Percentiles rank a stretch among this genome's conserved stretches.
These are phyloP conservation scores for Solanum paucissectum DNA, from an alignment of 257 asterid species.

Conservation along the genomic window DNA sequence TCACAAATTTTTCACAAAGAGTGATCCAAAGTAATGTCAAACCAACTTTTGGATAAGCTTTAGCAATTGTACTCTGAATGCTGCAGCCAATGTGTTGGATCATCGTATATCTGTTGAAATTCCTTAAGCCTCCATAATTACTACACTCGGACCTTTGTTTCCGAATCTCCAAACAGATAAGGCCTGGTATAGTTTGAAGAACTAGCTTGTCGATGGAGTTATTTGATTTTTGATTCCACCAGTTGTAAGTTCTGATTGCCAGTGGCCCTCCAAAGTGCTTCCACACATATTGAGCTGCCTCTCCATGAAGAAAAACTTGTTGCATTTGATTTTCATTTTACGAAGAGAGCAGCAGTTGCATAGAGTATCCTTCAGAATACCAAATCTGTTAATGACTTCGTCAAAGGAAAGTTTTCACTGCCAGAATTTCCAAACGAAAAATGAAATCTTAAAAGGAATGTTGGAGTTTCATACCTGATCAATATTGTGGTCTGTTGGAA, in stretches of 20 bases:
- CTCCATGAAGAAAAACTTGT: neutral
- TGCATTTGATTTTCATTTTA: neutral
- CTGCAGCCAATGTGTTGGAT: neutral
- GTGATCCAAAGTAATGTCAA: neutral
- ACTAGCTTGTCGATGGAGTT: neutral
- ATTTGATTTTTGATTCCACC: neutral
- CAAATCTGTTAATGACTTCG: neutral
- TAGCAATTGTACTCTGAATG: neutral
- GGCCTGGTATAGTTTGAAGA: neutral
- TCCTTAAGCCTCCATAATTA: neutral
- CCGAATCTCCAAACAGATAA: neutral
- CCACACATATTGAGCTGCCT: neutral
- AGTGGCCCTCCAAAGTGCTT: neutral
- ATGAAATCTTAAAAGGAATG: neutral
- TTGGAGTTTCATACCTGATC: neutral
- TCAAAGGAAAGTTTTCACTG: neutral
- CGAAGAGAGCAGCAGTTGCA: neutral
- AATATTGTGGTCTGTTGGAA: neutral
- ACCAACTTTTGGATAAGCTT: neutral
- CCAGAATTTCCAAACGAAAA: neutral
- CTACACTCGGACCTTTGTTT: neutral
- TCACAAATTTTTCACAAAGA: neutral
- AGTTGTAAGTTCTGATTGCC: neutral
- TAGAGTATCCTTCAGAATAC: neutral
- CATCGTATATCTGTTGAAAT: neutral